A percentile compares a stretch with the other conserved stretches of the same genome.
phyloP scores from a whole-genome alignment of 78 protist genomes.

The Dictyostelium capitatum region DNA sequence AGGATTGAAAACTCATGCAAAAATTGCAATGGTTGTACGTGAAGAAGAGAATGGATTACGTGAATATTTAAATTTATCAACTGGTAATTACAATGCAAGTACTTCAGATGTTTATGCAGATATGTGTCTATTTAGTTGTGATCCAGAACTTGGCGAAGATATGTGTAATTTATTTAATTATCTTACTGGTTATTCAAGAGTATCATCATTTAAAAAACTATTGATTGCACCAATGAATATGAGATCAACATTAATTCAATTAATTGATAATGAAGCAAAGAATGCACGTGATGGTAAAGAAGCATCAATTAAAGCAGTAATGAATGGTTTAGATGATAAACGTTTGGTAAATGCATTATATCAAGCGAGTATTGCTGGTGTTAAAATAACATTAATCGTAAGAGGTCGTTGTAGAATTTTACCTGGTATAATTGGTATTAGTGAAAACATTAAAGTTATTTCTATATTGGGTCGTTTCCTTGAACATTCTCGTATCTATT shows the following conservation, averaged over 20 bases:
- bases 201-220: conserved; percentile 60
- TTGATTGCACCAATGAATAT: conserved; percentile 79
- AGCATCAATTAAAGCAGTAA: conserved; percentile 58
- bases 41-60: conserved; percentile 63
- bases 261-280: conserved; percentile 64
- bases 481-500: conserved; percentile 76
- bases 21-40: conserved; percentile 75
- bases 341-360: conserved; percentile 51
- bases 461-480: conserved; percentile 62
- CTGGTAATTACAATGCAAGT: conserved; percentile 74
- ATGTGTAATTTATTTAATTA: conserved; percentile 77
- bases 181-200: conserved; percentile 75
- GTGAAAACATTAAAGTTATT: conserved; percentile 57
- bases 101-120: conserved; percentile 71
- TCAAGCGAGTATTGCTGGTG: conserved; percentile 77
- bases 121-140: conserved; percentile 59
- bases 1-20: conserved; percentile 72
- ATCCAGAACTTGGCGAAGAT: conserved; percentile 62
- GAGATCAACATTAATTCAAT: conserved; percentile 67
- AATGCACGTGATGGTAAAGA: conserved; percentile 74
- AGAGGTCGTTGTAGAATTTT: conserved; percentile 75
- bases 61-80: conserved; percentile 39
- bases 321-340: conserved; percentile 79
- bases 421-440: conserved; percentile 59
- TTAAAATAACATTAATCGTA: conserved; percentile 53